A percentile compares a stretch with the other conserved stretches of the same genome.
These are phyloP conservation scores for Fusarium napiforme DNA, from an alignment of 2,329 filamentous ascomycete species.

Conservation along the genomic window DNA sequence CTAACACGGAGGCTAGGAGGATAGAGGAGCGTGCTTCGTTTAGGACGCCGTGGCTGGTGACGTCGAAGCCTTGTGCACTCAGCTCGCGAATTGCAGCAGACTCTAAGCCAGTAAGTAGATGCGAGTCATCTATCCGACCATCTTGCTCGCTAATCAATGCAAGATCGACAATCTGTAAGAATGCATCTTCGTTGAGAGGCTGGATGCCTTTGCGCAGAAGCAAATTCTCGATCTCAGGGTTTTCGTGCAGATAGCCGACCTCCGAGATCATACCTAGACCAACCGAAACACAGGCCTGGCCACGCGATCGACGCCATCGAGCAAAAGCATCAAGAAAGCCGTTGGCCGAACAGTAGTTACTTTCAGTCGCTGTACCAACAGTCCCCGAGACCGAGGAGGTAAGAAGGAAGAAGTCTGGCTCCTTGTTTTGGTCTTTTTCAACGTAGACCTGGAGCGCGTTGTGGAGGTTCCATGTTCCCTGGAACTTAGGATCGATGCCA, in stretches of 20 bases:
- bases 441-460: rapidly evolving
- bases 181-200: not conserved
- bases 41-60: not conserved
- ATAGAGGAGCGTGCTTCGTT: not conserved
- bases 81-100: not conserved
- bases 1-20: not conserved
- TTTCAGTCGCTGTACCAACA: not conserved
- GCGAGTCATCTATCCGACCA: not conserved
- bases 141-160: not conserved
- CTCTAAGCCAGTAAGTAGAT: not conserved
- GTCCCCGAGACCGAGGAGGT: not conserved
- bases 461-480: not conserved
- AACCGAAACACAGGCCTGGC: not conserved
- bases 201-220: not conserved
- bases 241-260: not conserved
- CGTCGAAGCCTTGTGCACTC: not conserved
- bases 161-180: not conserved
- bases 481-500: not conserved
- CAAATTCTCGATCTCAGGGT: not conserved
- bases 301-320: not conserved
- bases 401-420: not conserved
- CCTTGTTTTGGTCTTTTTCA: not conserved
- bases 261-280: not conserved
- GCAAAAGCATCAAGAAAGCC: not conserved
- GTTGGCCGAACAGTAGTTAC: not conserved